phyloP scores from a whole-genome alignment of 208 protist species.

The Wallacemonas collosoma region DNA sequence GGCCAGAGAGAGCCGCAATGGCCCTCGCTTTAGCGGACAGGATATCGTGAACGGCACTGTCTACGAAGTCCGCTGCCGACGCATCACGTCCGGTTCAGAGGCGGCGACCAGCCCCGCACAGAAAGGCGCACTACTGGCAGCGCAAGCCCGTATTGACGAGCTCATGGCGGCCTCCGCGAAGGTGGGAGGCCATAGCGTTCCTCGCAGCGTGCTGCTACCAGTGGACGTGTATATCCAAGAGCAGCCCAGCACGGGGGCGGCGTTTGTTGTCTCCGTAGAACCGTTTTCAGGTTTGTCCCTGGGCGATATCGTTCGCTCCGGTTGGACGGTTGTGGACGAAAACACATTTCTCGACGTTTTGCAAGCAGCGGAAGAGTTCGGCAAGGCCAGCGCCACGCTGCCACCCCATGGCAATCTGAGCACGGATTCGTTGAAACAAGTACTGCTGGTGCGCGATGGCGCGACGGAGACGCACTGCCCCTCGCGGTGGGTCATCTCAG shows the following conservation, averaged over 20 bases:
- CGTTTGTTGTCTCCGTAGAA: slow-evolving; percentile 67
- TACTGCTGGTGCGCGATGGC: slow-evolving; percentile 66
- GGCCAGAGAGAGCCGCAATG: slow-evolving; percentile 71
- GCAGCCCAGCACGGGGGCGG: slow-evolving; percentile 41
- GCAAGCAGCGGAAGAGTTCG: slow-evolving; percentile 62
- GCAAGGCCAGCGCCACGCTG: slow-evolving; percentile 38
- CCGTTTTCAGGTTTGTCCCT: slow-evolving; percentile 76
- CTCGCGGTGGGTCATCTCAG: slow-evolving; percentile 83
- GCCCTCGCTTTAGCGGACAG: slow-evolving; percentile 75
- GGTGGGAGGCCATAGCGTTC: slow-evolving; percentile 12
- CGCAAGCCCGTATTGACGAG: slow-evolving; percentile 49
- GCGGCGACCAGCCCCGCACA: background rate
- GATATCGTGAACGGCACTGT: slow-evolving; percentile 64
- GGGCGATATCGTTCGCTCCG: slow-evolving; percentile 79
- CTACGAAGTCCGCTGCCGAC: slow-evolving; percentile 68
- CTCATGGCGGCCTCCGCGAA: slow-evolving; percentile 38
- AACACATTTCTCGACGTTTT: slow-evolving; percentile 68
- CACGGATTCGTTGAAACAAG: slow-evolving; percentile 62
- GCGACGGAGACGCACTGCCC: slow-evolving; percentile 51
- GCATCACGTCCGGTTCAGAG: slow-evolving; percentile 17
- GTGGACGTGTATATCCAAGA: slow-evolving; percentile 74
- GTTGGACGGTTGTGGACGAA: slow-evolving; percentile 77
- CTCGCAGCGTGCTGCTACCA: slow-evolving; percentile 50
- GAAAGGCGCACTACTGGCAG: background rate
- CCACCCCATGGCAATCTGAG: slow-evolving; percentile 80